Percentiles rank a stretch among this genome's conserved stretches.
phyloP scores from a whole-genome alignment of 2,329 filamentous ascomycete genomes.

The Trichoderma arundinaceum region DNA sequence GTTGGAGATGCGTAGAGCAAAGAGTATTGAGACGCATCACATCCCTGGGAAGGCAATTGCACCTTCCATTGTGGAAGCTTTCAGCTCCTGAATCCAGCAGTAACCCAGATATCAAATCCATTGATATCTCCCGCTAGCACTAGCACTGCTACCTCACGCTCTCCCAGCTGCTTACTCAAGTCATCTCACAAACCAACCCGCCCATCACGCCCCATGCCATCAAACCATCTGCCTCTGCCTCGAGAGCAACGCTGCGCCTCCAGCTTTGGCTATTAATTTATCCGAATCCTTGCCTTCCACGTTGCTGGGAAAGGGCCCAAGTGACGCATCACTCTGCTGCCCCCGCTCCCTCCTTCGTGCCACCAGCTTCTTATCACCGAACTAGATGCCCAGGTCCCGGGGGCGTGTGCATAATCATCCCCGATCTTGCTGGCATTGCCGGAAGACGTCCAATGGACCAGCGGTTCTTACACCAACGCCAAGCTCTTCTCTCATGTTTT shows the following conservation, averaged over 20 bases:
- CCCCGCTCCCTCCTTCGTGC: neutral
- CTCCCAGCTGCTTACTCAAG: neutral
- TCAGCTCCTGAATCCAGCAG: neutral
- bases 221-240: neutral
- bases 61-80: conserved; percentile 8
- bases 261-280: neutral
- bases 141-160: neutral
- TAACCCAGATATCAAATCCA: neutral
- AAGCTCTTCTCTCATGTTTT: neutral
- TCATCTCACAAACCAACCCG: neutral
- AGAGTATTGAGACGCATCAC: neutral
- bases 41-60: neutral
- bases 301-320: neutral
- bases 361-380: conserved; percentile 6
- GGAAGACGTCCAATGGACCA: no score
- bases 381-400: neutral
- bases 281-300: neutral
- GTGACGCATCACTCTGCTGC: neutral
- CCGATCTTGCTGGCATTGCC: neutral
- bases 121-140: neutral
- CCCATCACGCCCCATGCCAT: neutral
- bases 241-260: neutral
- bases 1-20: no score
- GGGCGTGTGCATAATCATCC: neutral
- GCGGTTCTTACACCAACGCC: neutral